phyloP scores from a whole-genome alignment of 2,329 filamentous ascomycete species.

The Cryphonectria parasitica region DNA sequence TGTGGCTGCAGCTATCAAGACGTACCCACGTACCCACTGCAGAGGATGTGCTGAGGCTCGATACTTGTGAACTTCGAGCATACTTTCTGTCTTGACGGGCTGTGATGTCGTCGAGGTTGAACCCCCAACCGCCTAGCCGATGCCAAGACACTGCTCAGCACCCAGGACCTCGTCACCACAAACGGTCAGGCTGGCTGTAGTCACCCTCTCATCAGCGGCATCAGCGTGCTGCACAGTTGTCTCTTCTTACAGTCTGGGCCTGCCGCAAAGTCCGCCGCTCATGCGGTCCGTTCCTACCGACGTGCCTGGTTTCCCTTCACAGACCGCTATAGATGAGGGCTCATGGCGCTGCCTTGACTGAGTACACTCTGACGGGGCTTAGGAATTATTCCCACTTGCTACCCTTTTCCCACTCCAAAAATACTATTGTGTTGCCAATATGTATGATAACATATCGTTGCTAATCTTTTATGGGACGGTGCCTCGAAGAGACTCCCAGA shows the following conservation, averaged over 20 bases:
- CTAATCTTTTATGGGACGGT: slow-evolving; percentile 19
- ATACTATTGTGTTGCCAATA: slow-evolving; percentile 34
- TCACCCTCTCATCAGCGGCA: background rate
- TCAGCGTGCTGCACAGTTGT: slow-evolving; percentile 16
- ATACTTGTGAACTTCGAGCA: slow-evolving; percentile 2
- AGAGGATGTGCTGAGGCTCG: background rate
- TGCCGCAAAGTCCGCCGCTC: slow-evolving; percentile 37
- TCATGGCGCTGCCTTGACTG: slow-evolving; percentile 31
- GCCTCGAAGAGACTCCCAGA: background rate
- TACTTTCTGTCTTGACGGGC: background rate
- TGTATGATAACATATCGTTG: slow-evolving; percentile 31
- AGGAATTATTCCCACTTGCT: slow-evolving; percentile 16
- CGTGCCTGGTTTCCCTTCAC: slow-evolving; percentile 41
- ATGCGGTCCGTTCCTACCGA: slow-evolving; percentile 48
- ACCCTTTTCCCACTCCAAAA: slow-evolving; percentile 34
- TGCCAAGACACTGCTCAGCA: background rate
- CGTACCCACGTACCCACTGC: slow-evolving; percentile 4
- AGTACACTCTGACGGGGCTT: slow-evolving; percentile 23
- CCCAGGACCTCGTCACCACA: background rate
- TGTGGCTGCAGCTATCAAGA: slow-evolving; percentile 9
- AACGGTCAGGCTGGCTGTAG: background rate
- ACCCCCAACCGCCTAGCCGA: background rate
- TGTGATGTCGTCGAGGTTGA: background rate
- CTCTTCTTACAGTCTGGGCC: slow-evolving; percentile 25
- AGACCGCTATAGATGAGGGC: slow-evolving; percentile 36